Evolutionary conservation across 169 alveolate species (phyloP), one percentile per base, ranked within the genome.

Genomic region (Plasmodium gaboni): DNA sequence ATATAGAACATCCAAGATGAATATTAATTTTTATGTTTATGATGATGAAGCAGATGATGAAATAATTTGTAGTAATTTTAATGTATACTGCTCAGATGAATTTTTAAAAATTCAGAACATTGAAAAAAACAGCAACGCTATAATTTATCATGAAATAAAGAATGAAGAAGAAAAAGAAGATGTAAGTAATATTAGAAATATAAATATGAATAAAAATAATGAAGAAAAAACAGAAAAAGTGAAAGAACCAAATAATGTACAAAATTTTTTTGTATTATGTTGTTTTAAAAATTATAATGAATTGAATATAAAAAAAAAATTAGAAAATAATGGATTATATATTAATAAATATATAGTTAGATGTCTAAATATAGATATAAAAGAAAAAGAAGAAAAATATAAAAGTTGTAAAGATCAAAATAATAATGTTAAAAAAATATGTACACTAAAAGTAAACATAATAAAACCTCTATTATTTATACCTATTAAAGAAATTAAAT

Each of bases 401-500:
- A 68, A 42, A 42, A 38, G 7, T 28, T 42, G 48, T 22, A 55
- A 42, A 59, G 13, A 17, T 44, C 15, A 15, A 15, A 17, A 22
- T 26, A 61, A 15, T 13, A 38, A 67, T 26, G 65, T 7, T 24
- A 32, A 76, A 50, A 12, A 7, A 7, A n/a, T 32, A 42, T 46
- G 32, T 5, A 67, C 7, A 8, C 15, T 61, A 7, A 28, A 65
- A 17, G 88, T 76, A 1, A 59, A 63, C 22, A 76, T 76, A 19
- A 76, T 32, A 67, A 76, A 76, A 22, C 69, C 57, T 5, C 69
- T 22, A 44, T 53, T 64, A 12, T 80, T 53, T 70, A 44, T 38
- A 12, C 85, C 90, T 13, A 80, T 80, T 46, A 59, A 80, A 68
- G 64, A 28, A 68, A 53, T 80, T n/a, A 80, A 80, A 80, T 61